Evolutionary conservation across 768 basidiomycete species (phyloP).

Genomic region (Holtermanniella nyarrowii): DNA sequence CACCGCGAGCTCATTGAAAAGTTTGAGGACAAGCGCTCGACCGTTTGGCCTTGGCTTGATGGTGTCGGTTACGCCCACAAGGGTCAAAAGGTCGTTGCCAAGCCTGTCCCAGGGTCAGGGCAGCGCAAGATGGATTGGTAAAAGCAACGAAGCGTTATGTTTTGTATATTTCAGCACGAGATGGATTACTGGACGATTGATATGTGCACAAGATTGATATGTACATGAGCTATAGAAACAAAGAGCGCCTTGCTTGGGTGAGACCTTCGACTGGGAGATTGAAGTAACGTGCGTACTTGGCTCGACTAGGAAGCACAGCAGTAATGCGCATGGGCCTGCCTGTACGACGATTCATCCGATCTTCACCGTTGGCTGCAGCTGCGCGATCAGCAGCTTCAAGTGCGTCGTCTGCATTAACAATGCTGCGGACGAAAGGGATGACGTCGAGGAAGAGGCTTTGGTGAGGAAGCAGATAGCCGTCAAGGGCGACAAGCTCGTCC

Average conservation of each 20-base stretch:
- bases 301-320: conserved; percentile 1
- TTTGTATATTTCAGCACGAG: background rate
- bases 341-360: conserved; percentile 29
- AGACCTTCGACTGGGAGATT: conserved; percentile 12
- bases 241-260: background rate
- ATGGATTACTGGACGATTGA: background rate
- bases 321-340: conserved; percentile 27
- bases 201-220: background rate
- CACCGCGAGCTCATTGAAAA: conserved; percentile 57
- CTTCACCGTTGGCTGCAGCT: conserved; percentile 21
- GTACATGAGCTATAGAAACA: background rate
- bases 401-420: conserved; percentile 58
- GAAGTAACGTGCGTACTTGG: conserved; percentile 23
- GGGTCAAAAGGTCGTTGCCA: conserved; percentile 42
- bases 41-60: conserved; percentile 90
- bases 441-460: conserved; percentile 56
- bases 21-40: conserved; percentile 70
- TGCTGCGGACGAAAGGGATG: conserved; percentile 55
- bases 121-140: conserved; percentile 42
- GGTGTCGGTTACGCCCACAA: conserved; percentile 78
- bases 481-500: conserved; percentile 46
- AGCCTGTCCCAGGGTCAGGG: conserved; percentile 14
- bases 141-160: conserved; percentile 1
- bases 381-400: conserved; percentile 23
- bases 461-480: conserved; percentile 45